Conservation (phyloP, 2,329 filamentous ascomycete genomes). For the Fusarium sp. region DNA sequence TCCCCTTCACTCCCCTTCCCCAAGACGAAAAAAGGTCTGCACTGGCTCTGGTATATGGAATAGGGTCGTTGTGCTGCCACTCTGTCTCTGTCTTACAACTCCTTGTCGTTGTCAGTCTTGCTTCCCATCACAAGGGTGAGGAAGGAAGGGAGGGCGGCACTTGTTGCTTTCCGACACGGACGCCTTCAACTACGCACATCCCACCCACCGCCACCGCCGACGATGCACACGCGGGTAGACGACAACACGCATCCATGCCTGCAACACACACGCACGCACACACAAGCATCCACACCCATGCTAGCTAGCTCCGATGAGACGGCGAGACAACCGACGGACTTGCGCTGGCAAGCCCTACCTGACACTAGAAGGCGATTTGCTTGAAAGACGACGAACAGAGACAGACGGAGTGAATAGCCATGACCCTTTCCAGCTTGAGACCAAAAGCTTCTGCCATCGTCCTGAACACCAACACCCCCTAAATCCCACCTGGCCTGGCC, state of each 20-base stretch:
- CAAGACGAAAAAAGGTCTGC: slow-evolving; percentile 12
- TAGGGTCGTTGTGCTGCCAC: slow-evolving; percentile 12
- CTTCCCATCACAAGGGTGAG: slow-evolving; percentile 22
- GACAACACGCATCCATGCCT: slow-evolving; percentile 14
- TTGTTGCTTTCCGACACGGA: slow-evolving; percentile 27
- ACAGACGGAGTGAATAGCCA: slow-evolving; percentile 4
- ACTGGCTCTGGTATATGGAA: slow-evolving; percentile 24
- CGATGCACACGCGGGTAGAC: slow-evolving; percentile 26
- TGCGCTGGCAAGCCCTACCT: slow-evolving; percentile 29
- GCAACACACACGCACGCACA: slow-evolving; percentile 22
- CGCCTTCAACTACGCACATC: slow-evolving; percentile 15
- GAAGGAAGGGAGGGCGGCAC: slow-evolving; percentile 18
- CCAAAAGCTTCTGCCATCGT: slow-evolving; percentile 1
- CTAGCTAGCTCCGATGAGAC: slow-evolving; percentile 30
- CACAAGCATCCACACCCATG: slow-evolving; percentile 21
- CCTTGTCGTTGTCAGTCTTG: slow-evolving; percentile 2
- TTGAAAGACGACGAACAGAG: slow-evolving; percentile 14
- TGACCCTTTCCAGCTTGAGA: not conserved
- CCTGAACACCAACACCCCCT: not conserved
- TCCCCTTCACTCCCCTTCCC: slow-evolving; percentile 17
- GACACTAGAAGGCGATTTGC: slow-evolving; percentile 12
- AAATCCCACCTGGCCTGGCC: not conserved
- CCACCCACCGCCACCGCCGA: slow-evolving; percentile 19
- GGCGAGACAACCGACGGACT: slow-evolving; percentile 14
- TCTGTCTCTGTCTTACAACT: slow-evolving; percentile 11